These are phyloP conservation scores for Chaetomiaceae sp. DNA, from an alignment of 2,329 filamentous ascomycete species.

Conservation along the genomic window DNA sequence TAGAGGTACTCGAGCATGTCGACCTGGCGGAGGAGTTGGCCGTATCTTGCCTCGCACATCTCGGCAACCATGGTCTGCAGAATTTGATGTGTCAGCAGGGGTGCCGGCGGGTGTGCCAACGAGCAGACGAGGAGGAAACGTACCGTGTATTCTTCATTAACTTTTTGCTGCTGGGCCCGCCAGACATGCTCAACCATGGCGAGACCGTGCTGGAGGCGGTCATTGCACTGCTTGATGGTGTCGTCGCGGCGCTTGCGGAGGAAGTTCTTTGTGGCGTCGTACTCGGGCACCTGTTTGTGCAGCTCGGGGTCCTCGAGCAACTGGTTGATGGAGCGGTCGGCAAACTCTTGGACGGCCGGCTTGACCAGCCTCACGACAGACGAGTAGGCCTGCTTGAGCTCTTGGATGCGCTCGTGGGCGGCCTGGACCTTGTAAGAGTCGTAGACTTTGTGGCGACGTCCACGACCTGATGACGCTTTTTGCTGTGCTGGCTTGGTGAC, in stretches of 20 bases:
- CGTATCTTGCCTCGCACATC: slow-evolving; percentile 41
- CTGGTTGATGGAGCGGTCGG: slow-evolving; percentile 54
- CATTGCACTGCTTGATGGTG: slow-evolving; percentile 26
- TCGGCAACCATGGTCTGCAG: slow-evolving; percentile 27
- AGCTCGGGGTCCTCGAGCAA: slow-evolving; percentile 51
- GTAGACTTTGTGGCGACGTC: slow-evolving; percentile 54
- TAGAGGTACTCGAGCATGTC: slow-evolving; percentile 43
- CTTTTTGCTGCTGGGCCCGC: slow-evolving; percentile 21
- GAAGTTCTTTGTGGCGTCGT: slow-evolving; percentile 45
- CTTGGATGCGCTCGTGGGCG: slow-evolving; percentile 59
- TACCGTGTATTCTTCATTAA: slow-evolving; percentile 24
- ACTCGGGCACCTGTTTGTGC: slow-evolving; percentile 52
- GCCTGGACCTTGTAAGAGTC: slow-evolving; percentile 52
- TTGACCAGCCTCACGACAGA: slow-evolving; percentile 59
- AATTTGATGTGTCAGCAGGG: background rate
- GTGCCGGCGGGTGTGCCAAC: no score
- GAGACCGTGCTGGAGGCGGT: slow-evolving; percentile 18
- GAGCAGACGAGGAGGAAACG: slow-evolving; percentile 4
- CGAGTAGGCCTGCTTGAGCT: slow-evolving; percentile 63
- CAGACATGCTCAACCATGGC: slow-evolving; percentile 25
- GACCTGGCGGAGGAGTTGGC: slow-evolving; percentile 43
- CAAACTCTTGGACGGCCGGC: slow-evolving; percentile 61
- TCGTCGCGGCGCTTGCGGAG: slow-evolving; percentile 44
- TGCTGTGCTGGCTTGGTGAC: slow-evolving; percentile 31
- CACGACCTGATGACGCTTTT: slow-evolving; percentile 38